phyloP scores from a whole-genome alignment of 2,329 filamentous ascomycete species.

The Alternaria hordeiaustralica region DNA sequence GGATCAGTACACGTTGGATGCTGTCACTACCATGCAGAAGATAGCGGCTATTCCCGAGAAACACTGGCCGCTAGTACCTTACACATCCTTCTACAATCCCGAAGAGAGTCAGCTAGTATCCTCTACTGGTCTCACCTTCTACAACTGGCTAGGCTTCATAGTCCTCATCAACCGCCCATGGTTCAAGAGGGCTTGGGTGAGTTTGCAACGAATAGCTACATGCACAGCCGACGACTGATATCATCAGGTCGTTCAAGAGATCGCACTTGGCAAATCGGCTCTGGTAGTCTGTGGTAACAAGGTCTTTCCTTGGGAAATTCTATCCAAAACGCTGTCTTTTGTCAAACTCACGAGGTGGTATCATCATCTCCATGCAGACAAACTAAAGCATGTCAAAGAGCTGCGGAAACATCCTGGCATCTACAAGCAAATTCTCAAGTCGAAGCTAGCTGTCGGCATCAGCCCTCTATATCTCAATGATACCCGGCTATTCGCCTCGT shows the following conservation, averaged over 20 bases:
- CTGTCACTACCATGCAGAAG: constrained; percentile 23
- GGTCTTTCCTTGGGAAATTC: constrained; percentile 26
- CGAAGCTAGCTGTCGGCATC: constrained; percentile 25
- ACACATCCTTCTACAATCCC: constrained; percentile 33
- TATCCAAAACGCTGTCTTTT: constrained; percentile 32
- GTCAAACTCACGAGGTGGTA: constrained; percentile 33
- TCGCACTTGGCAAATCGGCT: constrained; percentile 31
- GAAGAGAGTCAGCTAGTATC: background rate
- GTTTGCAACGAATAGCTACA: background rate
- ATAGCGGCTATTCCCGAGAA: constrained; percentile 24
- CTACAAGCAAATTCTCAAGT: constrained; percentile 27
- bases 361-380: constrained; percentile 35
- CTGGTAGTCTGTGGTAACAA: constrained; percentile 27
- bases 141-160: constrained; percentile 38
- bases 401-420: constrained; percentile 25
- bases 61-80: constrained; percentile 26
- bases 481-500: constrained; percentile 20
- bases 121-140: constrained; percentile 18
- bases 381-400: constrained; percentile 25
- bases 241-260: constrained; percentile 35
- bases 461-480: constrained; percentile 32
- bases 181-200: constrained; percentile 39
- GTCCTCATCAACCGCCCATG: constrained; percentile 36
- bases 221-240: background rate
- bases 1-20: constrained; percentile 32